Percentiles rank a stretch among this genome's conserved stretches.
Conservation (phyloP, 805 yeast genomes). For the Metschnikowia orientalis region DNA sequence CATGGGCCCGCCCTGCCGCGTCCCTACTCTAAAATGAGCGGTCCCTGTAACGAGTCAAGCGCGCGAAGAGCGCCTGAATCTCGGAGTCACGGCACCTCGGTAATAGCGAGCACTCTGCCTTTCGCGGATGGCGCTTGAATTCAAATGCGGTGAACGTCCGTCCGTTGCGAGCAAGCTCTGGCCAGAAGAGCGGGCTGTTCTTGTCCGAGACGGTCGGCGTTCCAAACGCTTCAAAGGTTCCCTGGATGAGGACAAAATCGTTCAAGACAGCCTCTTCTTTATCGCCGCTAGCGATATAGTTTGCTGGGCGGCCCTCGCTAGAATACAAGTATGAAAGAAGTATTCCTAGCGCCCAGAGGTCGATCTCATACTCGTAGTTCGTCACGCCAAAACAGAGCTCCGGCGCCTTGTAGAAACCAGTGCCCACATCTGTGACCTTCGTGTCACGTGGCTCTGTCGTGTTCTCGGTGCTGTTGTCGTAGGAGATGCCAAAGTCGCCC, state of each 20-base stretch:
- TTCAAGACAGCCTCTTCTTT: conserved; percentile 19
- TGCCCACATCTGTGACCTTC: conserved; percentile 56
- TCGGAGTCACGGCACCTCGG: conserved; percentile 28
- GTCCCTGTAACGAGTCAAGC: conserved; percentile 12
- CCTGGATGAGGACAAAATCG: conserved; percentile 56
- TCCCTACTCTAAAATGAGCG: too few relatives aligned
- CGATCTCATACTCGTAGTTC: conserved; percentile 53
- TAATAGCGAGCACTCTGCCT: conserved; percentile 23
- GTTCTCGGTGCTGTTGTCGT: conserved; percentile 18
- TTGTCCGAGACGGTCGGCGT: conserved; percentile 43
- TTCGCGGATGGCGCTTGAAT: conserved; percentile 15
- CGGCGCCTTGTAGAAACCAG: conserved; percentile 69
- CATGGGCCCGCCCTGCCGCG: too few relatives aligned
- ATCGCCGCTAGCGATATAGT: conserved; percentile 17
- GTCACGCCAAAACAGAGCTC: conserved; percentile 62
- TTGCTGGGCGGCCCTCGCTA: conserved; percentile 24
- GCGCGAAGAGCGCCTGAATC: conserved; percentile 8
- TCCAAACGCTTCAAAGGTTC: conserved; percentile 57
- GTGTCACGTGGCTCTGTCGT: conserved; percentile 38
- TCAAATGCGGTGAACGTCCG: conserved; percentile 29
- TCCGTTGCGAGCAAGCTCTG: conserved; percentile 28
- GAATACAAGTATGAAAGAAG: conserved; percentile 51
- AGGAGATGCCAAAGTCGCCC: conserved; percentile 63
- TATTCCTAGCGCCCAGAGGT: conserved; percentile 71
- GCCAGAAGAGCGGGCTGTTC: conserved; percentile 28